These are phyloP conservation scores for Zygotorulaspora mrakii DNA, from an alignment of 1,139 yeast species.

Conservation along the genomic window DNA sequence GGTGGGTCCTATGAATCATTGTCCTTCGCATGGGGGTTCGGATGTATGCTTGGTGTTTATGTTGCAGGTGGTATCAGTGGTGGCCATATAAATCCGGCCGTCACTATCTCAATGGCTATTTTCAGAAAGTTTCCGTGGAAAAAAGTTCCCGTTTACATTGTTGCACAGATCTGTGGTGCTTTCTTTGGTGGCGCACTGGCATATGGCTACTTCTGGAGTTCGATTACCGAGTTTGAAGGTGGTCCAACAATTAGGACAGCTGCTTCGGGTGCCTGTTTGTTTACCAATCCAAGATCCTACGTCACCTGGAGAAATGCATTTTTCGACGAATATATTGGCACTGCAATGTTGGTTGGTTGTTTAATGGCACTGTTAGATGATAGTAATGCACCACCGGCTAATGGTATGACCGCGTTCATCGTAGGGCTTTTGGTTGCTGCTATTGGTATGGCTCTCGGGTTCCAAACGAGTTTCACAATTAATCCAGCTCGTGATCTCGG, in stretches of 20 bases:
- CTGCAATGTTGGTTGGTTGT: constrained; percentile 19
- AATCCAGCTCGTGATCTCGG: constrained; percentile 47
- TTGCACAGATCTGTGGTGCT: constrained; percentile 31
- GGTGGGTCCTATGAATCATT: constrained; percentile 41
- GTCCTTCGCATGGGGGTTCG: constrained; percentile 45
- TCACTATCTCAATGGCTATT: constrained; percentile 38
- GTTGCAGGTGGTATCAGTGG: constrained; percentile 40
- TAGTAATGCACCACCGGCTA: constrained; percentile 21
- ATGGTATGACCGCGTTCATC: constrained; percentile 21
- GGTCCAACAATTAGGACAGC: constrained; percentile 20
- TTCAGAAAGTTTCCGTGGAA: constrained; percentile 40
- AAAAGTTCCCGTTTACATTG: constrained; percentile 39
- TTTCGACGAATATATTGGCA: constrained; percentile 21
- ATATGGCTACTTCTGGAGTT: constrained; percentile 32
- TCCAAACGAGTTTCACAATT: constrained; percentile 46
- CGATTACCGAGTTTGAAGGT: constrained; percentile 21
- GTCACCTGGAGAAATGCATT: constrained; percentile 23
- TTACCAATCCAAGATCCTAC: constrained; percentile 18
- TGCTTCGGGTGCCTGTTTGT: constrained; percentile 19
- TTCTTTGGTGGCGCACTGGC: constrained; percentile 38
- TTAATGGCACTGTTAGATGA: constrained; percentile 21
- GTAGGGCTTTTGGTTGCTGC: constrained; percentile 38
- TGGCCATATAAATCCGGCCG: constrained; percentile 41
- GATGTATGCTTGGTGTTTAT: constrained; percentile 42
- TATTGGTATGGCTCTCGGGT: constrained; percentile 43